Evolutionary conservation across 352 stramenopile species (phyloP).

Genomic region (Elongisporangium anandrum): DNA sequence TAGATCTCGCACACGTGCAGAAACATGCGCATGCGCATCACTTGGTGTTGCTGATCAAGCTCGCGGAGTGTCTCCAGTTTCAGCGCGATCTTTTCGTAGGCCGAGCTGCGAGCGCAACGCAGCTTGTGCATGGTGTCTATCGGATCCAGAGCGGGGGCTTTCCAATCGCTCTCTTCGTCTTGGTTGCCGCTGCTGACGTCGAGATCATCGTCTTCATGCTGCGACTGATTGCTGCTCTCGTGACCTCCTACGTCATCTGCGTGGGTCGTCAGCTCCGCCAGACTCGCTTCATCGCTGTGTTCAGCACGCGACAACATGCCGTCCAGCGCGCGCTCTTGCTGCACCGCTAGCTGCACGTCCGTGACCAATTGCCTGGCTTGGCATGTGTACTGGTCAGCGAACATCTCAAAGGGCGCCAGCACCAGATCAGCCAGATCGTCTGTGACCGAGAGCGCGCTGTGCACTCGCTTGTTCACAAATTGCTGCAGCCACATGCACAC

Average conservation of each 20-base stretch:
- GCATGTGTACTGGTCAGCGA: constrained; percentile 27
- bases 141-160: neutral
- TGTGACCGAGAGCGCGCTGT: constrained; percentile 15
- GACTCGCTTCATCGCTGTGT: neutral
- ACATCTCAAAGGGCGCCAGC: constrained; percentile 23
- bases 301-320: too few relatives aligned
- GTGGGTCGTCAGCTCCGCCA: neutral
- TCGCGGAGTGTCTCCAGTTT: too few relatives aligned
- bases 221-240: constrained; percentile 1
- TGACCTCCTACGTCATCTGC: too few relatives aligned
- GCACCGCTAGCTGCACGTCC: constrained; percentile 36
- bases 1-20: too few relatives aligned
- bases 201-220: constrained; percentile 2
- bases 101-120: too few relatives aligned
- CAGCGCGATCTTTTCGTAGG: too few relatives aligned
- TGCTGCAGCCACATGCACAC: constrained; percentile 22
- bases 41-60: too few relatives aligned
- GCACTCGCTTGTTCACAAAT: constrained; percentile 15
- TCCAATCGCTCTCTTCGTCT: neutral
- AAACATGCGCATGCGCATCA: too few relatives aligned
- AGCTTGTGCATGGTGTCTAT: constrained; percentile 1
- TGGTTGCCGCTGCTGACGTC: neutral
- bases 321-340: constrained; percentile 35
- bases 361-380: constrained; percentile 34
- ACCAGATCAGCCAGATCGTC: constrained; percentile 23